Evolutionary conservation across 2,329 filamentous ascomycete genomes (phyloP), one percentile per base, ranked within the genome.

Genomic region (Simplicillium sp.): DNA sequence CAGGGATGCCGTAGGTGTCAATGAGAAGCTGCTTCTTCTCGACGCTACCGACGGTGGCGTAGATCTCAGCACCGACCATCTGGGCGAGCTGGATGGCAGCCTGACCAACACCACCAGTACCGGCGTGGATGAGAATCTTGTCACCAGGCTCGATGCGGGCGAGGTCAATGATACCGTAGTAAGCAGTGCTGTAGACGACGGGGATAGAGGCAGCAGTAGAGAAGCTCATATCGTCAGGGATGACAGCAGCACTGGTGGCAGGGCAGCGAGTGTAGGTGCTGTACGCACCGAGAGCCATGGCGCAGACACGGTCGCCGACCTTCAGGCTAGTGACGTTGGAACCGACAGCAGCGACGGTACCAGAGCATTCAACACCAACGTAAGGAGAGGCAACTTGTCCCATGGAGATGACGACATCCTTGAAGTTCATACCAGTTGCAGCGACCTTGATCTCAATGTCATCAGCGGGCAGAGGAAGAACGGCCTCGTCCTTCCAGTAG

Each of bases 291-390:
- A 54, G 41, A 0, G 51, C 62, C 52, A 59, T 52, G 33, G 57
- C 57, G 11, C 87, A 87, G 11, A 94, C 80, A 48, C 84, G 80
- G 63, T 94, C 87, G 42, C 87, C 87, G 5, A 71, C 53, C 45
- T 75, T 65, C 43, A 90, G 72, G 17, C 61, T 64, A n/a, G 62
- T 75, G 3, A 85, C 79, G 4, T 65, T 67, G 2, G 71, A 59
- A 7, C 85, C 86, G 12, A 85, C 64, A 0, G 61, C 58, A 28
- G 66, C 59, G 5, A 67, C 49, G 0, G 54, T 53, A 4, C 63
- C 64, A 29, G 60, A 61, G 41, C 57, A 61, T 44, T 73, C 70
- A 28, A 64, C 56, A 8, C 64, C 62, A 3, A 58, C 47, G 18
- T 58, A 56, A 3, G 52, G 48, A 14, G 58, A 56, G 7, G 54